Percentiles rank a stretch among this genome's conserved stretches.
Conservation (phyloP, 441 rosid species). For the Populus tomentosa region DNA sequence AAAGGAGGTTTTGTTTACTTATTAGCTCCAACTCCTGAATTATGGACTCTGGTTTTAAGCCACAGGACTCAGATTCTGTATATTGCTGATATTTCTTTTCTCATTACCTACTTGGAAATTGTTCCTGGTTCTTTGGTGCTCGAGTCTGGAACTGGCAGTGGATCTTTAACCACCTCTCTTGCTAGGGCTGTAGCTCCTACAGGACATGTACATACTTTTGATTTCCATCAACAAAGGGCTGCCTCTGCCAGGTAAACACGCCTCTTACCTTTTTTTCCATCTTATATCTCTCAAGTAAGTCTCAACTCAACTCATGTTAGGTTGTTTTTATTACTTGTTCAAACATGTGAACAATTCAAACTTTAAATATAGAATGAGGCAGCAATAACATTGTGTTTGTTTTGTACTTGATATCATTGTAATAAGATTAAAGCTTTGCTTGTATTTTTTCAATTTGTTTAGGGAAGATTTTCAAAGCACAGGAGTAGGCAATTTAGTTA, state of each 20-base stretch:
- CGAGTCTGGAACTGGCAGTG: constrained; percentile 91
- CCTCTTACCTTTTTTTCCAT: neutral
- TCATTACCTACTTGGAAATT: constrained; percentile 70
- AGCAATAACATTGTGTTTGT: neutral
- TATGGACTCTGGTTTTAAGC: constrained; percentile 89
- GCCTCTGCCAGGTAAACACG: constrained; percentile 66
- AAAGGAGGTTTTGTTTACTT: constrained; percentile 79
- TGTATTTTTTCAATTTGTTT: neutral
- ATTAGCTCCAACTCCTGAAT: constrained; percentile 83
- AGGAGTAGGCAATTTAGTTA: constrained; percentile 19
- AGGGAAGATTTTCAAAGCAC: constrained; percentile 85
- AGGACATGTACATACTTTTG: constrained; percentile 87
- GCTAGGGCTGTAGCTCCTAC: constrained; percentile 86
- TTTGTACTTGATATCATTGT: too few species aligned
- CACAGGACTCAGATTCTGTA: constrained; percentile 96
- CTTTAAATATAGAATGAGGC: neutral
- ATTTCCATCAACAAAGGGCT: constrained; percentile 93
- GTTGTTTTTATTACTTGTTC: neutral
- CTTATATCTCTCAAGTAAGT: too few species aligned
- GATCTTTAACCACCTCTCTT: constrained; percentile 79
- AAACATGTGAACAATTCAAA: neutral
- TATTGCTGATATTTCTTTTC: constrained; percentile 83
- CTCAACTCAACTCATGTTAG: neutral
- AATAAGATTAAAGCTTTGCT: neutral
- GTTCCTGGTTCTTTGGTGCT: constrained; percentile 88